Evolutionary conservation across 2,329 filamentous ascomycete genomes (phyloP).

Genomic region (Simplicillium sp.): DNA sequence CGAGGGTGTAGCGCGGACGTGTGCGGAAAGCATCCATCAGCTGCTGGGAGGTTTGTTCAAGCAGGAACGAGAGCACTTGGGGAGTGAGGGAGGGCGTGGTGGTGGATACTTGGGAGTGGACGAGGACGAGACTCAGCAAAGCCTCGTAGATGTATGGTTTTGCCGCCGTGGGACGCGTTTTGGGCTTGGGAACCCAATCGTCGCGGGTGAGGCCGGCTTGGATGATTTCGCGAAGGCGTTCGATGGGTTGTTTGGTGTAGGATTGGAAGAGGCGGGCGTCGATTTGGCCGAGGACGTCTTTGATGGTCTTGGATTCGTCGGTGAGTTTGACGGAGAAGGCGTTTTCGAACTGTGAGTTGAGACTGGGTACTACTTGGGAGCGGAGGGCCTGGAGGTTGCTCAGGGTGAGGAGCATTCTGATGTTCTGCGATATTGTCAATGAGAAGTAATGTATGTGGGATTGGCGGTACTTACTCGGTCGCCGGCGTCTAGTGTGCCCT

Average conservation of each 20-base stretch:
- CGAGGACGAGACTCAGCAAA: slow-evolving; percentile 75
- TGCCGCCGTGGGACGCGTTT: slow-evolving; percentile 59
- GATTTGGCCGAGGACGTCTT: slow-evolving; percentile 83
- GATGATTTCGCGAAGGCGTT: slow-evolving; percentile 60
- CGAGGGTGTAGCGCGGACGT: slow-evolving; percentile 60
- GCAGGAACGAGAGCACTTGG: slow-evolving; percentile 75
- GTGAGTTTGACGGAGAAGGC: slow-evolving; percentile 90
- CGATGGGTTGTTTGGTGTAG: slow-evolving; percentile 73
- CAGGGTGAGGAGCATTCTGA: slow-evolving; percentile 87
- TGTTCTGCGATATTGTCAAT: slow-evolving; percentile 48
- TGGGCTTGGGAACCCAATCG: slow-evolving; percentile 57
- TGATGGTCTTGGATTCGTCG: slow-evolving; percentile 86
- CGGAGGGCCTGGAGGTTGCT: slow-evolving; percentile 84
- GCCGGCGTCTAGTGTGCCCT: slow-evolving; percentile 41
- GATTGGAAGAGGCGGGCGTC: slow-evolving; percentile 85
- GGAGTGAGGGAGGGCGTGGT: slow-evolving; percentile 67
- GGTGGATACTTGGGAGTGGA: slow-evolving; percentile 83
- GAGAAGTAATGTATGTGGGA: neutral
- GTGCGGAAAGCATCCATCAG: slow-evolving; percentile 73
- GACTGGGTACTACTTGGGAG: slow-evolving; percentile 69
- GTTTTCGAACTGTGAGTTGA: slow-evolving; percentile 90
- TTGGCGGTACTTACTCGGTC: slow-evolving; percentile 37
- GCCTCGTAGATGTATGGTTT: slow-evolving; percentile 84
- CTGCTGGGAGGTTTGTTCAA: slow-evolving; percentile 70
- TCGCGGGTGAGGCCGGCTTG: slow-evolving; percentile 60